Conservation (phyloP, 768 basidiomycete genomes). For the Leccinum rimulosum region DNA sequence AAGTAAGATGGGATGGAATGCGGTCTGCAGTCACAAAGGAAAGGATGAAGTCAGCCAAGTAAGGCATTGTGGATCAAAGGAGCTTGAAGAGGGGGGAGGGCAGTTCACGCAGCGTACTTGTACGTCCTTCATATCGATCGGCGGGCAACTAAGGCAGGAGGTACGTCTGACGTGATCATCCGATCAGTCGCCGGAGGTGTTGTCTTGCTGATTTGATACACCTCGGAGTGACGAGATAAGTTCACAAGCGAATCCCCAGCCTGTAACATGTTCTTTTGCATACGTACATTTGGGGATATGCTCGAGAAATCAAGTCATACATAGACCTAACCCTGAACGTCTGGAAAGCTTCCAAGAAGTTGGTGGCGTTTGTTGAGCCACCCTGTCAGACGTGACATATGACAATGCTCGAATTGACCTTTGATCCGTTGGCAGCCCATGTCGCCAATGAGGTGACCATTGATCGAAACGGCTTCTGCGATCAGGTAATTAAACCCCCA, state of each 20-base stretch:
- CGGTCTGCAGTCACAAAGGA: slow-evolving; percentile 47
- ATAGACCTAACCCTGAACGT: too few relatives aligned
- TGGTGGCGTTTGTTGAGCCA: too few relatives aligned
- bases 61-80: slow-evolving; percentile 48
- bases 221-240: neutral
- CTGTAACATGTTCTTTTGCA: too few relatives aligned
- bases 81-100: neutral
- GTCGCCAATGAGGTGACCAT: too few relatives aligned
- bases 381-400: too few relatives aligned
- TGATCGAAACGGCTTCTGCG: too few relatives aligned
- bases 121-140: slow-evolving; percentile 3
- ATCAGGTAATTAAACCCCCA: too few relatives aligned
- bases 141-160: neutral
- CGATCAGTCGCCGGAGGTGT: neutral
- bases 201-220: neutral
- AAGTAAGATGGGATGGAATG: slow-evolving; percentile 54
- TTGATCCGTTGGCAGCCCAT: too few relatives aligned
- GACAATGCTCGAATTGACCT: too few relatives aligned
- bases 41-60: slow-evolving; percentile 67
- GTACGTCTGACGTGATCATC: slow-evolving; percentile 1
- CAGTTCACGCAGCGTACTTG: slow-evolving; percentile 6
- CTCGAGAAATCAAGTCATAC: too few relatives aligned
- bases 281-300: too few relatives aligned
- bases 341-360: too few relatives aligned
- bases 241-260: neutral